These are phyloP conservation scores for Xylariaceae sp. DNA, from an alignment of 2,329 filamentous ascomycete genomes.

Conservation along the genomic window DNA sequence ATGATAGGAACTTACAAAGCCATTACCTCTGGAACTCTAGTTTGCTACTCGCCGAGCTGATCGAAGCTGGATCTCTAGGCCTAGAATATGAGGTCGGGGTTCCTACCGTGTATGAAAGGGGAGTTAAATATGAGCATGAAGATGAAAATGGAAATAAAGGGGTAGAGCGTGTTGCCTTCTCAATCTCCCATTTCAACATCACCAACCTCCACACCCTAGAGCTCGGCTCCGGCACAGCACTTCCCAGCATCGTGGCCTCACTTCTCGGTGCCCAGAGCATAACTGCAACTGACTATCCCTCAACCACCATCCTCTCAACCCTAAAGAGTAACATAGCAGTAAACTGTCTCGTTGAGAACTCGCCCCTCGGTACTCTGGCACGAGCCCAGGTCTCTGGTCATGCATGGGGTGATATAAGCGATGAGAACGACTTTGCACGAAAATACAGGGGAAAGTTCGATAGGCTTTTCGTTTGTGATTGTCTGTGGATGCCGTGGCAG, in stretches of 20 bases:
- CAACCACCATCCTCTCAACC: conserved; percentile 54
- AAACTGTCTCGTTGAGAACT: conserved; percentile 37
- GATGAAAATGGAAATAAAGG: not conserved
- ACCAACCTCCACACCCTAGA: conserved; percentile 54
- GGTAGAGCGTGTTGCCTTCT: not conserved
- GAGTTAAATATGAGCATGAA: not conserved
- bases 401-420: conserved; percentile 22
- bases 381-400: conserved; percentile 54
- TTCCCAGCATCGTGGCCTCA: conserved; percentile 48
- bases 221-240: conserved; percentile 62
- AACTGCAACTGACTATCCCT: conserved; percentile 65
- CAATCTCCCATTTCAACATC: conserved; percentile 41
- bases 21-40: conserved; percentile 72
- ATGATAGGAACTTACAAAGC: conserved; percentile 59
- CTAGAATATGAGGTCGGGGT: conserved; percentile 7
- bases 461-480: conserved; percentile 66
- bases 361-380: conserved; percentile 23
- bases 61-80: conserved; percentile 46
- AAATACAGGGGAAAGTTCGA: conserved; percentile 44
- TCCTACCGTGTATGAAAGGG: not conserved
- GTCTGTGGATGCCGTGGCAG: conserved; percentile 71
- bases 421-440: conserved; percentile 47
- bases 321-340: conserved; percentile 53
- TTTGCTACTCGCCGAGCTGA: conserved; percentile 51
- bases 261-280: conserved; percentile 48